Base-by-base conservation (phyloP, 23 red algal genomes). In the Gracilariopsis chorda region DNA sequence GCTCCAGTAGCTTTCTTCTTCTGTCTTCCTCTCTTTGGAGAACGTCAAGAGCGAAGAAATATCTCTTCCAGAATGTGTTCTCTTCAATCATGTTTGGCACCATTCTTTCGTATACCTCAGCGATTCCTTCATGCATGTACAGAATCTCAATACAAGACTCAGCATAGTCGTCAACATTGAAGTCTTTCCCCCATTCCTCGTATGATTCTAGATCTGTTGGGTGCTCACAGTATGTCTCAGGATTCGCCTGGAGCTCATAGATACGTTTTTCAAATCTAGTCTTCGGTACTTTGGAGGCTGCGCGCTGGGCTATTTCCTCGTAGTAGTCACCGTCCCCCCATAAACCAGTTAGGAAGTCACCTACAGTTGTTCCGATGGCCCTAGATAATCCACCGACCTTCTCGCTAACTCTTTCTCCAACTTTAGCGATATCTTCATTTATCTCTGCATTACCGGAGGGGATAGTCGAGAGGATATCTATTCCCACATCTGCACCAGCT, bases 61-160 rank as follows among this genome's bases (percentile, higher is more conserved):
- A 93, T 36, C 90, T 40, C 79, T 51, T 84, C 90, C 90, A 93
- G 37, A 93, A 93, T 27, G 71, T 78, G 64, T 93, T 57, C 20
- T 84, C 78, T 37, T 93, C 90, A 55, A 84, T 58, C 10, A 93
- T 78, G 52, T 62, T 67, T 35, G 90, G 90, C 1, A 93, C 90
- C 36, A 85, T 68, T n/a, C 77, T 35, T 25, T 93, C 78, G 78
- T 93, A 93, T 4, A 93, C 51, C 17, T 93, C 78, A 21, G 78
- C 61, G 43, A 93, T 83, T 14, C 20, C 21, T 49, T 69, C 78
- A 78, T 93, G 90, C 23, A 35, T 69, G 39, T 77, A 53, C 9
- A 93, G 70, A n/a, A 93, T 78, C 16, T 59, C 65, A 41, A 84
- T 77, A 36, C 90, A 93, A 8, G 48, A 48, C 12, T 82, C 58